phyloP scores from a whole-genome alignment of 78 protist species.

The Dictyostelium intermedium region DNA sequence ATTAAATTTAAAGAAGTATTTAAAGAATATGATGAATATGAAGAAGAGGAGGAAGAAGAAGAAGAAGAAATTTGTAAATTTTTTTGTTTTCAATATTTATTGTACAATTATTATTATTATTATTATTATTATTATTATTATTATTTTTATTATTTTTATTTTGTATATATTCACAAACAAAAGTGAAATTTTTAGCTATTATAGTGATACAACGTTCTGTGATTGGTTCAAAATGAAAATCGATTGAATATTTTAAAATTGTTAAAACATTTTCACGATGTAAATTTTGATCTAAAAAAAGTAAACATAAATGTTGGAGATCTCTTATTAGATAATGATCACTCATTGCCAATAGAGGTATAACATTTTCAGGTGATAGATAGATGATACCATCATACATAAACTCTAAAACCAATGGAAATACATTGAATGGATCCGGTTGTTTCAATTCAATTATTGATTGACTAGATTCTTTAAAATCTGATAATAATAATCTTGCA shows the following conservation, averaged over 20 bases:
- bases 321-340: slow-evolving; percentile 69
- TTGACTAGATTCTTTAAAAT: slow-evolving; percentile 51
- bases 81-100: background rate
- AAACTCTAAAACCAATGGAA: slow-evolving; percentile 49
- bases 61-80: background rate
- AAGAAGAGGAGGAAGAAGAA: background rate
- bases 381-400: slow-evolving; percentile 80
- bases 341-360: slow-evolving; percentile 80
- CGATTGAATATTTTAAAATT: slow-evolving; percentile 21
- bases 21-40: background rate
- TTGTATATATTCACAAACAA: slow-evolving; percentile 48
- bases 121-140: background rate
- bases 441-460: slow-evolving; percentile 19
- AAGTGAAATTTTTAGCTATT: slow-evolving; percentile 71
- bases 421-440: slow-evolving; percentile 71
- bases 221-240: slow-evolving; percentile 51
- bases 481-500: slow-evolving; percentile 31
- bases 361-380: slow-evolving; percentile 61
- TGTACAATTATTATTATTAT: slow-evolving; percentile 13
- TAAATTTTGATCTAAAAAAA: slow-evolving; percentile 29
- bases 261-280: slow-evolving; percentile 66
- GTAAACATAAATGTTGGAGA: slow-evolving; percentile 14
- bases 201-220: slow-evolving; percentile 53
- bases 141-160: background rate
- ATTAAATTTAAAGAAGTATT: background rate